phyloP scores from a whole-genome alignment of 169 alveolate species.

The Plasmodium malariae region DNA sequence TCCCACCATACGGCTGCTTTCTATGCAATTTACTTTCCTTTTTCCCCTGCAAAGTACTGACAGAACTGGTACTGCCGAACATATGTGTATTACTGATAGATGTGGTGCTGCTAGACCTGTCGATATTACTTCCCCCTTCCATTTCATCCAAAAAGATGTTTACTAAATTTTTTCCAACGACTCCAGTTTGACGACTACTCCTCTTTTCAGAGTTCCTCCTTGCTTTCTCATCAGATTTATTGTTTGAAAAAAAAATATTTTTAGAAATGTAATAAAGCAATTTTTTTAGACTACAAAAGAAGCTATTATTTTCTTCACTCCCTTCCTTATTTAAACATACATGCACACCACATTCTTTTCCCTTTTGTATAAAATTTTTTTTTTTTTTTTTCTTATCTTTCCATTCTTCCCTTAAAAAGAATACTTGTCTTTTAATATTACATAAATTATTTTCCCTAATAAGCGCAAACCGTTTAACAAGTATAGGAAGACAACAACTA shows the following conservation, averaged over 20 bases:
- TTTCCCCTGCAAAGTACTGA: no score
- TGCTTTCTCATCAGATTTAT: not conserved
- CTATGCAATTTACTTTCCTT: no score
- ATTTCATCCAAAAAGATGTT: no score
- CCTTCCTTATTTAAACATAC: conserved; percentile 22
- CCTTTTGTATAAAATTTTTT: not conserved
- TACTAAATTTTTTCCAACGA: no score
- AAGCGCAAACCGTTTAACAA: conserved; percentile 26
- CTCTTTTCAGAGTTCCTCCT: not conserved
- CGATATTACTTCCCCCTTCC: no score
- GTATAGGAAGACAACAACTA: conserved; percentile 30
- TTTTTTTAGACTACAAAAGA: conserved; percentile 31
- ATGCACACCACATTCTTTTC: not conserved
- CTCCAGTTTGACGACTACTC: no score
- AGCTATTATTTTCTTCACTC: not conserved
- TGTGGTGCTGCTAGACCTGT: no score
- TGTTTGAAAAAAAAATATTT: conserved; percentile 7
- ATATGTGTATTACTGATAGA: no score
- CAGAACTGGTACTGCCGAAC: no score
- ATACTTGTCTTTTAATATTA: conserved; percentile 6
- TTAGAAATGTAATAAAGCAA: conserved; percentile 15
- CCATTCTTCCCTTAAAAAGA: conserved; percentile 4
- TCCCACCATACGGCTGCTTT: no score
- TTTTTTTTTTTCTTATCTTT: no score
- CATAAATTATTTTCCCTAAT: conserved; percentile 9